phyloP scores from a whole-genome alignment of 2,329 filamentous ascomycete genomes.

The Chrysosporium keratinophilum region DNA sequence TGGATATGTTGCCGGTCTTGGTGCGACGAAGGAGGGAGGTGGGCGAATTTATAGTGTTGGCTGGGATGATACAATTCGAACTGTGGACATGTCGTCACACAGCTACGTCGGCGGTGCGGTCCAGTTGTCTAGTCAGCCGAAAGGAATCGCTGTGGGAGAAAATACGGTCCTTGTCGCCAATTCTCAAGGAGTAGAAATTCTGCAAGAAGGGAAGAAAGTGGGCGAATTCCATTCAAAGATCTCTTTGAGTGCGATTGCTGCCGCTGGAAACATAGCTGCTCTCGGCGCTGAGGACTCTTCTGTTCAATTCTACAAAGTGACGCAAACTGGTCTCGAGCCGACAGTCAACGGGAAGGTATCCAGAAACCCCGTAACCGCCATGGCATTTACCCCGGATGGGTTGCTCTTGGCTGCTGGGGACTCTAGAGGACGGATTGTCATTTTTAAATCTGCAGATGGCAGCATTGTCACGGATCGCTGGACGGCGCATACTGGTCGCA shows the following conservation, averaged over 20 bases:
- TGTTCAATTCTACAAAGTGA: constrained; percentile 62
- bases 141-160: constrained; percentile 52
- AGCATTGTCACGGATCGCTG: constrained; percentile 69
- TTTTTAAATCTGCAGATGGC: constrained; percentile 59
- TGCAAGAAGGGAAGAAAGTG: constrained; percentile 48
- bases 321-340: constrained; percentile 47
- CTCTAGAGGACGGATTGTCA: constrained; percentile 74
- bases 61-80: constrained; percentile 87
- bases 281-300: constrained; percentile 65
- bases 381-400: constrained; percentile 77
- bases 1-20: constrained; percentile 73
- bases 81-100: constrained; percentile 61
- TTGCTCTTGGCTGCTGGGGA: constrained; percentile 71
- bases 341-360: constrained; percentile 54
- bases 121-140: constrained; percentile 70
- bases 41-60: constrained; percentile 70
- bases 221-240: constrained; percentile 53
- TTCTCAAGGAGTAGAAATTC: constrained; percentile 48
- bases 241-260: constrained; percentile 61
- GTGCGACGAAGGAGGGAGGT: constrained; percentile 41
- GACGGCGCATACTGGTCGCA: constrained; percentile 59
- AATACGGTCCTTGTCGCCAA: constrained; percentile 50
- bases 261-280: constrained; percentile 56
- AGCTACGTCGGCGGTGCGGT: constrained; percentile 61
- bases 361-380: constrained; percentile 60